Evolutionary conservation across 306 rosid genomes (phyloP).

Genomic region (Rosa multiflora): DNA sequence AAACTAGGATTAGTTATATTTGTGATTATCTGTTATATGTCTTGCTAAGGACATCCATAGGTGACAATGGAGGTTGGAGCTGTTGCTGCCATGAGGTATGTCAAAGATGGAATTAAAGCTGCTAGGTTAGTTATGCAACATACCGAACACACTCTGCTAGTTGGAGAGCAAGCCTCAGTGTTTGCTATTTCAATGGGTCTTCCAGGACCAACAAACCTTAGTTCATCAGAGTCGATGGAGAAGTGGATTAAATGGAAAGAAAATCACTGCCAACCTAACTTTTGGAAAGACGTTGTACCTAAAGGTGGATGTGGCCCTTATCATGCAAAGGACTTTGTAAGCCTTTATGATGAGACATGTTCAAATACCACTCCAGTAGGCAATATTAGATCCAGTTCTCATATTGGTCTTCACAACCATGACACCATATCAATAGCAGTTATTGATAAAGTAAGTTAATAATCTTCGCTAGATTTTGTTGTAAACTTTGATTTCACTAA

Average conservation of each 20-base stretch:
- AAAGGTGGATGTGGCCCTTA: slow-evolving; percentile 72
- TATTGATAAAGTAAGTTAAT: slow-evolving; percentile 65
- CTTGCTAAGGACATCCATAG: slow-evolving; percentile 66
- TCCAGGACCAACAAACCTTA: slow-evolving; percentile 83
- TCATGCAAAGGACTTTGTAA: slow-evolving; percentile 12
- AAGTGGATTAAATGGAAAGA: slow-evolving; percentile 81
- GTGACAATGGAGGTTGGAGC: slow-evolving; percentile 98
- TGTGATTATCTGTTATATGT: slow-evolving; percentile 35
- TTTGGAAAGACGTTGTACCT: slow-evolving; percentile 70
- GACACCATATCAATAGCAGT: slow-evolving; percentile 96
- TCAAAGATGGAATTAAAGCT: slow-evolving; percentile 86
- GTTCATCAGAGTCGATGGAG: slow-evolving; percentile 67
- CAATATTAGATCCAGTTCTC: too few species aligned
- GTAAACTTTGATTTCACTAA: not conserved
- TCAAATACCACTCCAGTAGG: too few species aligned
- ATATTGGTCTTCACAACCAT: slow-evolving; percentile 62
- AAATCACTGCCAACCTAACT: slow-evolving; percentile 81
- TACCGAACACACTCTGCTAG: slow-evolving; percentile 79
- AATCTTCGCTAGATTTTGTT: not conserved
- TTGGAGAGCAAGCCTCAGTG: slow-evolving; percentile 81
- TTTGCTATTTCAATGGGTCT: slow-evolving; percentile 96
- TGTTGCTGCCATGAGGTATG: slow-evolving; percentile 89
- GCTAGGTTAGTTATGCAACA: slow-evolving; percentile 84
- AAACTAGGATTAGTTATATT: not conserved
- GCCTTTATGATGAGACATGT: too few species aligned